Conservation (phyloP, 495 filamentous ascomycete genomes). For the Xylaria curta region DNA sequence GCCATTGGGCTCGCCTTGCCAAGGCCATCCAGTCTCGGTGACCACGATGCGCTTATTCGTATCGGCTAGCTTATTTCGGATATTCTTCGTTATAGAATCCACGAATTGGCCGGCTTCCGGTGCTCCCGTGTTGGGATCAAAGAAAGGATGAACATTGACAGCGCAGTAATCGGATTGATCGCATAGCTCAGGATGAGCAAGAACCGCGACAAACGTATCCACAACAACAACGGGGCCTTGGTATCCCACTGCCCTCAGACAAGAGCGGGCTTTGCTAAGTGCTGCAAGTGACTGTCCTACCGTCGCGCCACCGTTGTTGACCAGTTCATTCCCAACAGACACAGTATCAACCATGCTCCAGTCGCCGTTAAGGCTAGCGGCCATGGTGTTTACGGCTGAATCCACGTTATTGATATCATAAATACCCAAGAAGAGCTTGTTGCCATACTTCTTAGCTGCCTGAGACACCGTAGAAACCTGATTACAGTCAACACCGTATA, state of each 20-base stretch:
- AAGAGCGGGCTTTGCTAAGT: constrained; percentile 60
- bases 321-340: constrained; percentile 79
- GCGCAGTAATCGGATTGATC: constrained; percentile 77
- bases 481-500: constrained; percentile 84
- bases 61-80: constrained; percentile 43
- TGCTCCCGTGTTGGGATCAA: constrained; percentile 66
- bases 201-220: constrained; percentile 74
- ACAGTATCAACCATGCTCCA: constrained; percentile 74
- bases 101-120: constrained; percentile 69
- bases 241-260: constrained; percentile 69
- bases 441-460: constrained; percentile 62
- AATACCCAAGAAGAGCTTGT: constrained; percentile 77
- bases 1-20: constrained; percentile 66
- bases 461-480: constrained; percentile 66
- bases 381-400: constrained; percentile 60
- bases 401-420: constrained; percentile 67
- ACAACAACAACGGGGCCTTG: constrained; percentile 76
- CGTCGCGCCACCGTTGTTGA: constrained; percentile 66
- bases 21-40: constrained; percentile 88
- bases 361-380: constrained; percentile 54
- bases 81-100: constrained; percentile 56
- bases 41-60: constrained; percentile 49
- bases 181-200: constrained; percentile 73
- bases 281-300: constrained; percentile 59
- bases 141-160: constrained; percentile 85